phyloP scores from a whole-genome alignment of 768 basidiomycete species.

The Boletus bicolor region DNA sequence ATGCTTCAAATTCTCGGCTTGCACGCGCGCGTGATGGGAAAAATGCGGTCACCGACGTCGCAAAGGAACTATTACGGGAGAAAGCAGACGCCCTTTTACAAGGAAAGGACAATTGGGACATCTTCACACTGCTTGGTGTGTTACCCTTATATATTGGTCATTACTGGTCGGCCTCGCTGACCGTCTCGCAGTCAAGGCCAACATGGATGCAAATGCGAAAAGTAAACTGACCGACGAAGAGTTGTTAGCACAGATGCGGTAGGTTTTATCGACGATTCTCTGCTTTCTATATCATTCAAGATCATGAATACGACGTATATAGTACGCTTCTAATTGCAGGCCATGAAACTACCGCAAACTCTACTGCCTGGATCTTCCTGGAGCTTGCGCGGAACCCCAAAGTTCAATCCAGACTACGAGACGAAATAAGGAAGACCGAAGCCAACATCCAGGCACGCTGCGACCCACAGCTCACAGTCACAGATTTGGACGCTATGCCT shows the following conservation, averaged over 20 bases:
- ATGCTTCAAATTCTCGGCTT: not conserved
- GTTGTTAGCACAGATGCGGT: conserved; percentile 17
- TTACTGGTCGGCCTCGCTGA: not conserved
- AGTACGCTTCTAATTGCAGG: conserved; percentile 46
- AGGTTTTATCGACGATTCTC: not conserved
- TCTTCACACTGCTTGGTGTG: conserved; percentile 38
- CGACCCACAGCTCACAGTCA: not conserved
- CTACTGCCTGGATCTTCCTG: conserved; percentile 55
- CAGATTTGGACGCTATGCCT: conserved; percentile 50
- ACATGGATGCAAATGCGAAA: conserved; percentile 22
- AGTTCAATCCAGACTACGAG: conserved; percentile 56
- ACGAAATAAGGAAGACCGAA: conserved; percentile 10
- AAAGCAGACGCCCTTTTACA: conserved; percentile 8
- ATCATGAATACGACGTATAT: not conserved
- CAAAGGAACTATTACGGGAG: conserved; percentile 5
- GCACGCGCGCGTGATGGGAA: not conserved
- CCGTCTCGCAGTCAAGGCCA: conserved; percentile 17
- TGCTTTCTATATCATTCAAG: too few relatives aligned
- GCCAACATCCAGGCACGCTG: not conserved
- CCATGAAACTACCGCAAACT: conserved; percentile 60
- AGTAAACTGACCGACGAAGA: conserved; percentile 15
- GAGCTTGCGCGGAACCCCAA: conserved; percentile 56
- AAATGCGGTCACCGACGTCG: not conserved
- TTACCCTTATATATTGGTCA: not conserved
- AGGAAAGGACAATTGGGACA: conserved; percentile 11